Percentiles rank a stretch among this genome's conserved stretches.
Evolutionary conservation across 306 rosid genomes (phyloP).

Genomic region (Prunus persica): Prunus_persica_NCBIv2 NC_034009.1:32195501-32196000

Average conservation of each 20-base stretch:
- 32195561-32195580: slow-evolving; percentile 26
- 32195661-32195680: slow-evolving; percentile 48
- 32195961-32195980: slow-evolving; percentile 43
- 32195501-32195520: slow-evolving; percentile 8
- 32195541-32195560: not conserved
- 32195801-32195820: slow-evolving; percentile 39
- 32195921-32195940: slow-evolving; percentile 43
- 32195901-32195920: slow-evolving; percentile 49
- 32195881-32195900: slow-evolving; percentile 39
- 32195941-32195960: slow-evolving; percentile 35
- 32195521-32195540: not conserved
- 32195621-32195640: slow-evolving; percentile 41
- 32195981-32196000: slow-evolving; percentile 22
- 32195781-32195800: slow-evolving; percentile 44
- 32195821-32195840: slow-evolving; percentile 38
- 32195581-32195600: slow-evolving; percentile 45
- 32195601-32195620: slow-evolving; percentile 53
- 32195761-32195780: slow-evolving; percentile 28
- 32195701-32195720: slow-evolving; percentile 34
- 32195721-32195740: slow-evolving; percentile 49
- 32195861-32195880: slow-evolving; percentile 39
- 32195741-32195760: slow-evolving; percentile 53
- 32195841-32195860: slow-evolving; percentile 55
- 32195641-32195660: slow-evolving; percentile 43
- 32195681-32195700: slow-evolving; percentile 43